These are phyloP conservation scores for Cystobasidium onofrii DNA, from an alignment of 768 basidiomycete species.

Conservation along the genomic window DNA sequence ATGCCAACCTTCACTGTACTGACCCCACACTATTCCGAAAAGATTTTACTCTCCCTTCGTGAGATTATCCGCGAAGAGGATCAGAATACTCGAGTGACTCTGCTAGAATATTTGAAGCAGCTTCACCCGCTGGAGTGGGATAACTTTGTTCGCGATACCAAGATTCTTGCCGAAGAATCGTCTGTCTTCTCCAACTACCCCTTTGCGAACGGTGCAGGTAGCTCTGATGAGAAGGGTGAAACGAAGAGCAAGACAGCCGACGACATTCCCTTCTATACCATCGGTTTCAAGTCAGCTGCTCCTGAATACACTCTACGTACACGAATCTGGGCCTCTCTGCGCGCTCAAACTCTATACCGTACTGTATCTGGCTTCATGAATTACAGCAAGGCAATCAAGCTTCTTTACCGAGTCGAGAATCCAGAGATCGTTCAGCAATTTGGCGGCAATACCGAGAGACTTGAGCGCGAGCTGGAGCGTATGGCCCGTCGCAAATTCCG, in stretches of 20 bases:
- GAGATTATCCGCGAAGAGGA: conserved; percentile 99
- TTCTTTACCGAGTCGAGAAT: conserved; percentile 98
- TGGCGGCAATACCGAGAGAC: conserved; percentile 92
- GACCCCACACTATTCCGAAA: conserved; percentile 97
- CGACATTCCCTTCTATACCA: conserved; percentile 93
- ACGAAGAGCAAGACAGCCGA: conserved; percentile 60
- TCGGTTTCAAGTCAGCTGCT: conserved; percentile 97
- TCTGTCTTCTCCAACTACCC: conserved; percentile 62
- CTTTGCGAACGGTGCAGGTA: conserved; percentile 50
- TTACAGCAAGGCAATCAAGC: conserved; percentile 97
- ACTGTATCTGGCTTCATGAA: conserved; percentile 99
- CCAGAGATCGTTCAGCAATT: conserved; percentile 96
- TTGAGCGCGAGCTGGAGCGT: conserved; percentile 90
- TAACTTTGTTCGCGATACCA: conserved; percentile 99
- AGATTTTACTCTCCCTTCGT: conserved; percentile 90
- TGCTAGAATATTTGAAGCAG: conserved; percentile 96
- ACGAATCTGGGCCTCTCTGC: conserved; percentile 96
- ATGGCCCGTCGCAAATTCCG: conserved; percentile 99
- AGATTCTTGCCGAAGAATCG: conserved; percentile 94
- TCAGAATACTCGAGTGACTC: conserved; percentile 90
- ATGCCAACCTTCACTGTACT: conserved; percentile 99
- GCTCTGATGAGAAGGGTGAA: conserved; percentile 61
- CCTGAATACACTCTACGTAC: conserved; percentile 98
- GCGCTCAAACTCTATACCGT: conserved; percentile 95
- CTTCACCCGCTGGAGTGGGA: conserved; percentile 98